Evolutionary conservation across 768 basidiomycete genomes (phyloP).

Genomic region (Russula sp.): DNA sequence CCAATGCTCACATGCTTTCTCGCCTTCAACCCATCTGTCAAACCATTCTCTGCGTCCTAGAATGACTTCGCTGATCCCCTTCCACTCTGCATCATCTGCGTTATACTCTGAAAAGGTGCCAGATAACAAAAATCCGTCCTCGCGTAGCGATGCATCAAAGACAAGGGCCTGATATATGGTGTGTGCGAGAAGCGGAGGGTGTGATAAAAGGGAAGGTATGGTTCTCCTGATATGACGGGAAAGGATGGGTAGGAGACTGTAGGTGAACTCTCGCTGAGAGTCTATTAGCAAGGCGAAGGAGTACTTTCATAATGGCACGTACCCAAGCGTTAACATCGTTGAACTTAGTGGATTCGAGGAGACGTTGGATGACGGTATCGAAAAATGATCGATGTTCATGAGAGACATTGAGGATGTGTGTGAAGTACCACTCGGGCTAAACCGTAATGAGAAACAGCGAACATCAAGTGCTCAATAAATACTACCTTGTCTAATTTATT

Average conservation of each 20-base stretch:
- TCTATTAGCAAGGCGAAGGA: slow-evolving; percentile 4
- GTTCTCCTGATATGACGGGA: slow-evolving; percentile 68
- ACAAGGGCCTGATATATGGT: slow-evolving; percentile 88
- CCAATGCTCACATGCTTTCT: slow-evolving; percentile 66
- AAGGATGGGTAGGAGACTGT: slow-evolving; percentile 69
- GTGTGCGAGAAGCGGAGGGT: slow-evolving; percentile 85
- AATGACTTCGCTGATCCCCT: slow-evolving; percentile 75
- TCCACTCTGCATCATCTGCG: slow-evolving; percentile 41
- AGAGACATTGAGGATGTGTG: slow-evolving; percentile 78
- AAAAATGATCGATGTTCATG: slow-evolving; percentile 84
- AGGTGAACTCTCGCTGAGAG: slow-evolving; percentile 71
- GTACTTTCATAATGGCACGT: slow-evolving; percentile 22
- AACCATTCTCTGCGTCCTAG: slow-evolving; percentile 87
- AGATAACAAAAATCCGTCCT: slow-evolving; percentile 61
- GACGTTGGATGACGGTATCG: slow-evolving; percentile 60
- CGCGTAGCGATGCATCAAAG: slow-evolving; percentile 74
- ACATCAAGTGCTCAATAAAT: neutral
- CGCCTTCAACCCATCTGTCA: slow-evolving; percentile 81
- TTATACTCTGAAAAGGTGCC: slow-evolving; percentile 39
- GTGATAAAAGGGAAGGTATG: slow-evolving; percentile 62
- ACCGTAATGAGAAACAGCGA: neutral
- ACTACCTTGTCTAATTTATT: slow-evolving; percentile 87
- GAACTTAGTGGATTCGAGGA: slow-evolving; percentile 60
- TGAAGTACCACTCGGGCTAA: slow-evolving; percentile 97
- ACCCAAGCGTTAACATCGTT: slow-evolving; percentile 70